Evolutionary conservation across 164 flowering plant species (phyloP).

Genomic region (Piper longum): DNA sequence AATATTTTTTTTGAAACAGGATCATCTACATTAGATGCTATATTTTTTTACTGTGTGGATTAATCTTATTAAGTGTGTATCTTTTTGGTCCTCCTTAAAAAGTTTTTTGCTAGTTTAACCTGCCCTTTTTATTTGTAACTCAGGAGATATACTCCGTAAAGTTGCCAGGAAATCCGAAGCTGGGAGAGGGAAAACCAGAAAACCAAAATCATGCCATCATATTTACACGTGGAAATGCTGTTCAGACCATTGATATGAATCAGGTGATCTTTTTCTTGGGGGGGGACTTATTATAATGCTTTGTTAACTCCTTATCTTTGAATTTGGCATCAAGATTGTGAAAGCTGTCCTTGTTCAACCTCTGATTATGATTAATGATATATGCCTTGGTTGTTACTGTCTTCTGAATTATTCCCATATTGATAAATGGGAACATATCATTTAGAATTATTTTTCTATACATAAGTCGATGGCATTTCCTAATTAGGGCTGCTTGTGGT

Average conservation of each 20-base stretch:
- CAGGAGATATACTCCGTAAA: conserved; percentile 90
- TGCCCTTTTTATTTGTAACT: background rate
- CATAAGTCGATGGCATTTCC: too few species aligned
- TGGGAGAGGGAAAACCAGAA: conserved; percentile 99
- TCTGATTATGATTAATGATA: background rate
- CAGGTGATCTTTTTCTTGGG: conserved; percentile 38
- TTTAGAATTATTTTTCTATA: too few species aligned
- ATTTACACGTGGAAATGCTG: conserved; percentile 92
- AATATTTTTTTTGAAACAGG: too few species aligned
- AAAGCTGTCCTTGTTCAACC: background rate
- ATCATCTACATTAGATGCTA: too few species aligned
- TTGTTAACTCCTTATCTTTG: background rate
- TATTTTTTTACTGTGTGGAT: too few species aligned
- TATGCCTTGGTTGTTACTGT: background rate
- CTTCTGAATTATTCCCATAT: background rate
- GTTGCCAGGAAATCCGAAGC: conserved; percentile 92
- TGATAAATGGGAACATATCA: too few species aligned
- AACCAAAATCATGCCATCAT: conserved; percentile 94
- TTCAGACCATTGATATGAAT: conserved; percentile 99
- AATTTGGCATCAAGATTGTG: background rate
- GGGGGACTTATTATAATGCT: background rate
- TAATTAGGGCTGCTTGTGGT: too few species aligned
- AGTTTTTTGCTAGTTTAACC: background rate
- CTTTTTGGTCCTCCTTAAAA: too few species aligned
- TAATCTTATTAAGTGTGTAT: too few species aligned